phyloP scores from a whole-genome alignment of 352 stramenopile genomes.

The Pythium phragmitis region DNA sequence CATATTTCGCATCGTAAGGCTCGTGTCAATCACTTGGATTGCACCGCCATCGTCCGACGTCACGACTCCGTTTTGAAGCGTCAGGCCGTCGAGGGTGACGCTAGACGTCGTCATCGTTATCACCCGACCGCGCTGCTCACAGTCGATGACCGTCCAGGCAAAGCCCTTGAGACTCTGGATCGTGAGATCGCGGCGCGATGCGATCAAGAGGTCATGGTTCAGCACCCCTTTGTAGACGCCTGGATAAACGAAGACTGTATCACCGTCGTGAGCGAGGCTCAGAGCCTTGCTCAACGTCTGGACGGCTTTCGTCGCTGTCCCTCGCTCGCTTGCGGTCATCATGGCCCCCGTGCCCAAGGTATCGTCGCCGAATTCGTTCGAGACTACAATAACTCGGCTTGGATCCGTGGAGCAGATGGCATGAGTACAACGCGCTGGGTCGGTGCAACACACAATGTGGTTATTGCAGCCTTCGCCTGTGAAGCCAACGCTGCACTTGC shows the following conservation, averaged over 20 bases:
- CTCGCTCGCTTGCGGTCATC: conserved; percentile 53
- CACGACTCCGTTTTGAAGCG: conserved; percentile 35
- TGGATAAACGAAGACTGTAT: conserved; percentile 58
- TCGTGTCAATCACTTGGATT: conserved; percentile 6
- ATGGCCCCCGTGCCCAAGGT: conserved; percentile 44
- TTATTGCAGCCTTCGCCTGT: conserved; percentile 68
- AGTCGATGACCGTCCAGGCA: conserved; percentile 51
- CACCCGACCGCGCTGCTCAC: conserved; percentile 20
- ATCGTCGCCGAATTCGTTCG: conserved; percentile 52
- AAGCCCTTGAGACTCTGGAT: conserved; percentile 50
- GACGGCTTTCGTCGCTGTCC: conserved; percentile 52
- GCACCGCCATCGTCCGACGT: conserved; percentile 20
- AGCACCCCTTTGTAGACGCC: conserved; percentile 38
- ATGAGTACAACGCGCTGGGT: conserved; percentile 38
- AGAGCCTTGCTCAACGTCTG: conserved; percentile 43
- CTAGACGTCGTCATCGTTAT: conserved; percentile 21
- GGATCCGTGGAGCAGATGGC: conserved; percentile 38
- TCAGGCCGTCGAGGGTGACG: conserved; percentile 37
- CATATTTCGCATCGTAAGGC: conserved; percentile 21
- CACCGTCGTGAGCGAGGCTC: conserved; percentile 30
- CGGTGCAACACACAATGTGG: conserved; percentile 53
- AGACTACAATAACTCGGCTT: conserved; percentile 48
- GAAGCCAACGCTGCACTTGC: conserved; percentile 66
- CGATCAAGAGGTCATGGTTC: conserved; percentile 38
- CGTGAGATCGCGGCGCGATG: conserved; percentile 20